Evolutionary conservation across 1,139 yeast species (phyloP).

Genomic region (Pichia sp.): DNA sequence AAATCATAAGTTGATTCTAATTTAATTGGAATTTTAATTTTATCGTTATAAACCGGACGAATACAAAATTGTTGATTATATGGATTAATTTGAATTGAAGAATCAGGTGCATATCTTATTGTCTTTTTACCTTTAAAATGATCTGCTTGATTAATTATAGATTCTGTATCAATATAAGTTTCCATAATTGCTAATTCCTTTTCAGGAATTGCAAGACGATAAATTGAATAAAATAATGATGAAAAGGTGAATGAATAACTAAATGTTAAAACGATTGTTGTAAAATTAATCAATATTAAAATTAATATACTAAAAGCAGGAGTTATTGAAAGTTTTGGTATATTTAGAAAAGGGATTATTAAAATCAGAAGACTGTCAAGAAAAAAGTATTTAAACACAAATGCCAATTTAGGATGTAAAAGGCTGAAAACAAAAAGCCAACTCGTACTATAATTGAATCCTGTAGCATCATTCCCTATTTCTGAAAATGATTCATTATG

Average conservation of each 20-base stretch:
- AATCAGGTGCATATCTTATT: conserved; percentile 85
- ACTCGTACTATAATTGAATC: background rate
- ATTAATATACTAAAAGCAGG: conserved; percentile 48
- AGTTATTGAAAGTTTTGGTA: conserved; percentile 40
- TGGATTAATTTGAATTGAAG: conserved; percentile 81
- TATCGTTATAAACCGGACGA: conserved; percentile 33
- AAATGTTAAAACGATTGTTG: conserved; percentile 41
- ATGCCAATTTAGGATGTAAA: conserved; percentile 47
- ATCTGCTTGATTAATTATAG: conserved; percentile 53
- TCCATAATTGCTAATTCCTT: conserved; percentile 72
- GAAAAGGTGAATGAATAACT: conserved; percentile 36
- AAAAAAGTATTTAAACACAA: conserved; percentile 62
- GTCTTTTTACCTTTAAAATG: conserved; percentile 85
- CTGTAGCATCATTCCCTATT: background rate
- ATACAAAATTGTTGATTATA: conserved; percentile 61
- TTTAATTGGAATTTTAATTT: conserved; percentile 59
- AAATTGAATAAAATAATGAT: conserved; percentile 35
- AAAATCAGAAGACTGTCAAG: conserved; percentile 69
- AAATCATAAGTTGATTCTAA: conserved; percentile 77
- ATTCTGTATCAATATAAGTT: conserved; percentile 36
- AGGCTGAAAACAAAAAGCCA: conserved; percentile 28
- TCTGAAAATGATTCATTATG: conserved; percentile 32
- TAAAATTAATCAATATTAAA: conserved; percentile 33
- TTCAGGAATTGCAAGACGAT: conserved; percentile 40
- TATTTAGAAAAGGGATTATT: conserved; percentile 63